Evolutionary conservation across 1,284 basidiomycete genomes (phyloP).

Genomic region (Cryptococcus sp.): DNA sequence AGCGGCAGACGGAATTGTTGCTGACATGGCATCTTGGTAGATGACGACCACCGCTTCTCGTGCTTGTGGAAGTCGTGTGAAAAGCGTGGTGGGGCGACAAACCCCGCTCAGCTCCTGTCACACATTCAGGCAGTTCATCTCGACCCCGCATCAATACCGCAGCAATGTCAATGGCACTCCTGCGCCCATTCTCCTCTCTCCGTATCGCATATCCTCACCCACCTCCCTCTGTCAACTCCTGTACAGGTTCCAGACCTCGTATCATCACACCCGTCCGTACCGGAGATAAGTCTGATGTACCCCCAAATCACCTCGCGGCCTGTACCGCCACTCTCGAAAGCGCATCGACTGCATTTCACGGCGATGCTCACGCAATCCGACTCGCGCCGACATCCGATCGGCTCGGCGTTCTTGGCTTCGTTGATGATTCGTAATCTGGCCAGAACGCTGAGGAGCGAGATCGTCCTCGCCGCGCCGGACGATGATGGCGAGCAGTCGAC

Average conservation of each 20-base stretch:
- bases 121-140: slow-evolving; percentile 38
- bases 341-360: slow-evolving; percentile 26
- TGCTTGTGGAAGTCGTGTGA: slow-evolving; percentile 44
- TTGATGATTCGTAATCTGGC: slow-evolving; percentile 50
- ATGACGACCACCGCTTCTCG: slow-evolving; percentile 39
- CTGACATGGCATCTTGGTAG: slow-evolving; percentile 21
- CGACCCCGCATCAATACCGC: slow-evolving; percentile 7
- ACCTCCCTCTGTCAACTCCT: slow-evolving; percentile 31
- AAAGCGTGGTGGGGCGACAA: slow-evolving; percentile 14
- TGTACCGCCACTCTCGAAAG: slow-evolving; percentile 30
- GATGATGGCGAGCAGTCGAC: slow-evolving; percentile 21
- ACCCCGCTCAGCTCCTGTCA: slow-evolving; percentile 30
- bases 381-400: slow-evolving; percentile 33
- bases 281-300: slow-evolving; percentile 23
- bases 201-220: slow-evolving; percentile 44
- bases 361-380: slow-evolving; percentile 34
- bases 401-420: slow-evolving; percentile 44
- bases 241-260: slow-evolving; percentile 18
- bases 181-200: slow-evolving; percentile 38
- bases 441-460: slow-evolving; percentile 36
- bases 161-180: slow-evolving; percentile 38
- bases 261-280: slow-evolving; percentile 19
- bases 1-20: background rate
- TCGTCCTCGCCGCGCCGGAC: slow-evolving; percentile 21
- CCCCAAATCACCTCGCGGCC: slow-evolving; percentile 29